Evolutionary conservation across 495 filamentous ascomycete species (phyloP).

Genomic region (Penicillium antarcticum): DNA sequence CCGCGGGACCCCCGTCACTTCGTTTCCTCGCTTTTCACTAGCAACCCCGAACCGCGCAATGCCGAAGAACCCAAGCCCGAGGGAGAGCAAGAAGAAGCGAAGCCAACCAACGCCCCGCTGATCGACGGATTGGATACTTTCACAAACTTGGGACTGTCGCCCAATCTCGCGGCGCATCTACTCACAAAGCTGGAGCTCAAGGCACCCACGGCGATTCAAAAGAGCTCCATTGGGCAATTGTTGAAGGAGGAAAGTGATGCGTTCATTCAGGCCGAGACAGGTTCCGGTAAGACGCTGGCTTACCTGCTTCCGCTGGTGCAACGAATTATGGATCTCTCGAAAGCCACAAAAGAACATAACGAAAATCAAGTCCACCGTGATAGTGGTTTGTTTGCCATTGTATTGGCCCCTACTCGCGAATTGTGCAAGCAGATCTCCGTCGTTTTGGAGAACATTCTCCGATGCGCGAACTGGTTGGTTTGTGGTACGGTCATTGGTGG

Average conservation of each 20-base stretch:
- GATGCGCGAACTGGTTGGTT: conserved; percentile 86
- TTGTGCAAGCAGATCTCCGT: conserved; percentile 87
- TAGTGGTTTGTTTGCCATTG: conserved; percentile 87
- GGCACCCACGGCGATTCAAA: conserved; percentile 92
- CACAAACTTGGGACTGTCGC: conserved; percentile 73
- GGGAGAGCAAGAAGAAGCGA: conserved; percentile 52
- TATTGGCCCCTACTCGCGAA: conserved; percentile 89
- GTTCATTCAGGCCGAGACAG: conserved; percentile 95
- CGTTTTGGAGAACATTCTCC: conserved; percentile 77
- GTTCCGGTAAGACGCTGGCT: conserved; percentile 93
- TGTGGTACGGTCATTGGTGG: conserved; percentile 90
- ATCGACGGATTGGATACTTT: conserved; percentile 79
- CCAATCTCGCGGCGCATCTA: conserved; percentile 74
- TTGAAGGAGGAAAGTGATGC: conserved; percentile 83
- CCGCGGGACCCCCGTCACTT: conserved; percentile 50
- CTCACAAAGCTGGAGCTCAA: conserved; percentile 83
- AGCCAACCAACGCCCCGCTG: conserved; percentile 95
- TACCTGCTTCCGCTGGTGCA: conserved; percentile 91
- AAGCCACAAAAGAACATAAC: conserved; percentile 15
- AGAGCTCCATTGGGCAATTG: conserved; percentile 73
- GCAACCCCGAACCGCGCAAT: conserved; percentile 69
- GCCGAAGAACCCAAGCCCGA: conserved; percentile 40
- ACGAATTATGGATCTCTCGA: conserved; percentile 73
- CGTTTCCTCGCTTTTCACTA: conserved; percentile 87
- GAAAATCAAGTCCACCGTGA: conserved; percentile 60